A percentile compares a stretch with the other conserved stretches of the same genome.
Conservation (phyloP, 2,329 filamentous ascomycete genomes). For the Aspergillus pseudoglaucus region DNA sequence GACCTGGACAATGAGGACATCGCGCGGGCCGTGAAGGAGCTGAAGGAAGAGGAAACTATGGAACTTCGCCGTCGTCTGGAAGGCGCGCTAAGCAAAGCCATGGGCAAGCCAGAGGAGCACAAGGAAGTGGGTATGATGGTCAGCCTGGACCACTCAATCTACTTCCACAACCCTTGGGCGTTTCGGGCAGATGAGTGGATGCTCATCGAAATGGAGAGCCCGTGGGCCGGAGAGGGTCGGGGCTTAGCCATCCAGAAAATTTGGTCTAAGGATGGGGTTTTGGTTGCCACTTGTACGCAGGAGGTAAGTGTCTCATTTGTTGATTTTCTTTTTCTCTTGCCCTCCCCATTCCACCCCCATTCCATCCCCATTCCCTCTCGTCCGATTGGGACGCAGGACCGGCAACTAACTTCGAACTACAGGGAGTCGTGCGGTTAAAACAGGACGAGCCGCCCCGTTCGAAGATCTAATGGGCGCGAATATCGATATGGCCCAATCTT, state of each 20-base stretch:
- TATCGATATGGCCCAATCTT: not conserved
- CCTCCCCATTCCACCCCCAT: too few relatives aligned
- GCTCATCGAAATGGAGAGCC: conserved; percentile 44
- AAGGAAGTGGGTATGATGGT: conserved; percentile 46
- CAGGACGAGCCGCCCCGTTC: conserved; percentile 32
- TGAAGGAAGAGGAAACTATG: conserved; percentile 36
- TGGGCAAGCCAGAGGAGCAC: conserved; percentile 19
- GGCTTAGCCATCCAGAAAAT: conserved; percentile 45
- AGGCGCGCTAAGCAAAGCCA: conserved; percentile 25
- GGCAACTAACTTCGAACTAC: conserved; percentile 10
- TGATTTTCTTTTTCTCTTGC: not conserved
- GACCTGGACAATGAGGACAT: conserved; percentile 38
- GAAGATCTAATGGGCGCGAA: conserved; percentile 20
- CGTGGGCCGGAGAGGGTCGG: conserved; percentile 46
- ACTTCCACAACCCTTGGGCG: conserved; percentile 44
- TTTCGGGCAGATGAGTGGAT: conserved; percentile 48
- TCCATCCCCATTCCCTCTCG: too few relatives aligned
- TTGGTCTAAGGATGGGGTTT: conserved; percentile 42
- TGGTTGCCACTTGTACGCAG: conserved; percentile 47
- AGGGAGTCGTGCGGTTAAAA: conserved; percentile 43
- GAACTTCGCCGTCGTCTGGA: conserved; percentile 33
- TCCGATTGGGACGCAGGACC: not conserved
- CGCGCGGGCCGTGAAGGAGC: conserved; percentile 33
- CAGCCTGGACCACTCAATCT: conserved; percentile 46
- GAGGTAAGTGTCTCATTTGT: conserved; percentile 33